Conservation (phyloP, 148 eudicot genomes). For the Polygonum aviculare region DNA sequence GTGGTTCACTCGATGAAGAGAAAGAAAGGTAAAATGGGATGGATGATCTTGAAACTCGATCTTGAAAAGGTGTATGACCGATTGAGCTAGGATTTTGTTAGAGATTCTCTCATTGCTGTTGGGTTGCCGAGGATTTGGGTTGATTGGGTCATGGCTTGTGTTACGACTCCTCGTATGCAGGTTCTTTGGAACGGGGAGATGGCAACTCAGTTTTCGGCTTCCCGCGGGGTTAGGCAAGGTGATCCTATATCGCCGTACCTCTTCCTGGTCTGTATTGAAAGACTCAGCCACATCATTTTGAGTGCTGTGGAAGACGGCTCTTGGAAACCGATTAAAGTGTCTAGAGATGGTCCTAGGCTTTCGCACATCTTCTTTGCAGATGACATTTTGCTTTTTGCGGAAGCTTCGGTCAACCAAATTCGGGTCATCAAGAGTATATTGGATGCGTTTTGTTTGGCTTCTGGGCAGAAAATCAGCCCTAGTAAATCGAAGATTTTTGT, state of each 20-base stretch:
- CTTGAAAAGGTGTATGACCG: neutral
- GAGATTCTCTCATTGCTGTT: neutral
- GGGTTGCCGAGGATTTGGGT: neutral
- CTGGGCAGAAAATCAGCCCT: too few relatives aligned
- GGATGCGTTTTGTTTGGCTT: too few relatives aligned
- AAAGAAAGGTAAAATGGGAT: too few relatives aligned
- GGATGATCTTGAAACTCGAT: neutral
- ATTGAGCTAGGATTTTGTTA: neutral
- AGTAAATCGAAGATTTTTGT: too few relatives aligned
- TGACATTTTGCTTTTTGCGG: too few relatives aligned
- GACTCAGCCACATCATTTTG: neutral
- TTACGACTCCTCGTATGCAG: neutral
- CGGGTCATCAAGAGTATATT: too few relatives aligned
- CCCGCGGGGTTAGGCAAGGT: neutral
- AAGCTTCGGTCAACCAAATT: too few relatives aligned
- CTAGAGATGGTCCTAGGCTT: neutral
- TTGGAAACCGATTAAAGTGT: neutral
- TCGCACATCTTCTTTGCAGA: too few relatives aligned
- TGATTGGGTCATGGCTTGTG: neutral
- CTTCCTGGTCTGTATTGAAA: neutral
- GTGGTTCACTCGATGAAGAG: too few relatives aligned
- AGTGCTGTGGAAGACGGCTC: neutral
- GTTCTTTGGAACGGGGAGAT: neutral
- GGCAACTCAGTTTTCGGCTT: neutral
- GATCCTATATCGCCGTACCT: neutral